Base-by-base conservation (phyloP, 495 filamentous ascomycete genomes). In the Monascus purpureus region DNA sequence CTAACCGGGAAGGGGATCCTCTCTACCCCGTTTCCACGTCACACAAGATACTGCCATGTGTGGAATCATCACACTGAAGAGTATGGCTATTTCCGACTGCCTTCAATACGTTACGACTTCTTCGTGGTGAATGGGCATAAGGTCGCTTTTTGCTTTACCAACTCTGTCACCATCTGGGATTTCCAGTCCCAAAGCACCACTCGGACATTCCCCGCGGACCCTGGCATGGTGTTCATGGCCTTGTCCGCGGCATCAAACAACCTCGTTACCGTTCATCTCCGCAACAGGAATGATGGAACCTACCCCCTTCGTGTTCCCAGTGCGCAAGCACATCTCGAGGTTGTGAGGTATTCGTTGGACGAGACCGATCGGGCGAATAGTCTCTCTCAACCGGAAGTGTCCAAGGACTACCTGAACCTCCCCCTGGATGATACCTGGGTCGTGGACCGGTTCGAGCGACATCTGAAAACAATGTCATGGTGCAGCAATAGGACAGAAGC, bases 31-130 rank as follows among this genome's bases (percentile, higher is more conserved):
- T n/a, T n/a, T n/a, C 12, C 3, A 14, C 13, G 8, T 25, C n/a
- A 22, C 23, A 13, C 13, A 12, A 25, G 47, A 23, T 40, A 48
- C 15, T 56, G 52, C 25, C 43, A 55, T 34, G 40, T 46, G 18
- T 60, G 53, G 56, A 33, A 49, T 28, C 23, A 52, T 7, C 14
- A 39, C 13, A 48, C 47, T 3, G 27, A 39, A 20, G 39, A 47
- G 14, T 30, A 35, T 12, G 31, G 30, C 22, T 37, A 29, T 8
- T 46, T 57, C 25, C 53, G 49, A 19, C 9, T 57, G 8, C 40
- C 50, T 1, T 44, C 44, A 2, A 4, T 28, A 9, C 12, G 32
- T 8, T 38, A 33, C 24, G 3, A 3, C 1, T 29, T 35, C 23
- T 45, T 45, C 18, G 18, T 42, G 12, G 39, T 35, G 6, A 33